Evolutionary conservation across 2,329 filamentous ascomycete species (phyloP), one percentile per base, ranked within the genome.

Genomic region (Gnomoniopsis sp.): DNA sequence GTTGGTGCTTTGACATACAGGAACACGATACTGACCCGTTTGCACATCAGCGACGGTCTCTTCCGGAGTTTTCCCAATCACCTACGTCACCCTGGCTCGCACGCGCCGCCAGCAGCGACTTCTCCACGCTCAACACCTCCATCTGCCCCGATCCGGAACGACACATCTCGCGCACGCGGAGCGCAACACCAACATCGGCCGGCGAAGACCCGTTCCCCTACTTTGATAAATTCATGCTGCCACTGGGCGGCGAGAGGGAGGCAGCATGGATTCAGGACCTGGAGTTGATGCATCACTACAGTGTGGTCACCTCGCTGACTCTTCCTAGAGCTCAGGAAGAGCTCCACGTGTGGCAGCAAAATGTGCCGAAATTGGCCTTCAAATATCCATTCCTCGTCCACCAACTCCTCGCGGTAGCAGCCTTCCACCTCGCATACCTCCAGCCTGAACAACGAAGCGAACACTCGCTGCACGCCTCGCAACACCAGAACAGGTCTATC

Each of bases 211-310:
- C 53, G 11, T 60, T 60, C 19, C 53, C 53, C 1, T 60, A 60
- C 22, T 60, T 60, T 26, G 58, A 60, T 53, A 60, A 60, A 43
- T 60, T 60, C 36, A 56, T 60, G 58, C 49, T 57, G 6, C 58
- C 58, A 8, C 43, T 57, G 34, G 53, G 58, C 41, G 49, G 53
- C 43, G 53, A 60, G 53, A 47, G 53, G 22, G 58, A 60, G 49
- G 53, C 58, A 10, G 58, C 58, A 10, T 74, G 72, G 53, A 71
- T 69, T 4, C 72, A 70, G 54, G 72, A 74, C 56, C 58, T 74
- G 7, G 72, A 74, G 46, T 57, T 72, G 14, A 71, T 71, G 48
- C 68, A 73, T 36, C 71, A 74, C 46, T 73, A 64, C 44, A 55
- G 36, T 17, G 62, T 62, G 2, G 46, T 46, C 15, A 59, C 71